These are phyloP conservation scores for Bothriochloa decipiens DNA, from an alignment of 176 grass and related monocot species.

Conservation along the genomic window DNA sequence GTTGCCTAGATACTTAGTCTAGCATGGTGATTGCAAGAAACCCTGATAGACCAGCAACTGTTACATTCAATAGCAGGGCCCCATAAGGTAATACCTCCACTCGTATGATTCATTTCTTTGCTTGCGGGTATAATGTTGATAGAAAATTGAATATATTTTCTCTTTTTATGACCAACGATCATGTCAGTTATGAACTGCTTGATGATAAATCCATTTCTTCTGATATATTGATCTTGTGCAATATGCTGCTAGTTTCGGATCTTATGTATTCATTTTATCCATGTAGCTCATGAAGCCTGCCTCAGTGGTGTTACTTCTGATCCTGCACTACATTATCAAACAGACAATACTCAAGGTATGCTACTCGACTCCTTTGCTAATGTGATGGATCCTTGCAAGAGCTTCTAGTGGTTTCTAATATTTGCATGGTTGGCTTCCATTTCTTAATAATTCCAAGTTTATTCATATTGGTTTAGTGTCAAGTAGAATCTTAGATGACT, in stretches of 20 bases:
- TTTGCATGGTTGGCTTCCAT: slow-evolving; percentile 25
- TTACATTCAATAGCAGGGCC: slow-evolving; percentile 3
- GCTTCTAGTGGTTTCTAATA: slow-evolving; percentile 8
- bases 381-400: slow-evolving; percentile 13
- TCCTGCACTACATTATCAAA: slow-evolving; percentile 30
- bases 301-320: slow-evolving; percentile 22
- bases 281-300: slow-evolving; percentile 34
- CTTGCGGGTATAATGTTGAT: neutral
- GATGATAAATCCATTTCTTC: neutral
- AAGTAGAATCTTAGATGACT: slow-evolving; percentile 27
- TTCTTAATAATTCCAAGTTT: slow-evolving; percentile 20
- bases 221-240: slow-evolving; percentile 18
- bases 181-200: slow-evolving; percentile 14
- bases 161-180: slow-evolving; percentile 20
- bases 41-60: neutral
- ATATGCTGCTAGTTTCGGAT: slow-evolving; percentile 29
- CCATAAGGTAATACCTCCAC: slow-evolving; percentile 11
- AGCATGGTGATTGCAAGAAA: neutral
- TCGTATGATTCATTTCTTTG: neutral
- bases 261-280: slow-evolving; percentile 28
- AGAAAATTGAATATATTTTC: neutral
- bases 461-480: neutral
- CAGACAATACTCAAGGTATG: slow-evolving; percentile 31
- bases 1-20: slow-evolving; percentile 8
- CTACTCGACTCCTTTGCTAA: slow-evolving; percentile 26